phyloP scores from a whole-genome alignment of 306 rosid genomes.

The Sicyos edulis region DNA sequence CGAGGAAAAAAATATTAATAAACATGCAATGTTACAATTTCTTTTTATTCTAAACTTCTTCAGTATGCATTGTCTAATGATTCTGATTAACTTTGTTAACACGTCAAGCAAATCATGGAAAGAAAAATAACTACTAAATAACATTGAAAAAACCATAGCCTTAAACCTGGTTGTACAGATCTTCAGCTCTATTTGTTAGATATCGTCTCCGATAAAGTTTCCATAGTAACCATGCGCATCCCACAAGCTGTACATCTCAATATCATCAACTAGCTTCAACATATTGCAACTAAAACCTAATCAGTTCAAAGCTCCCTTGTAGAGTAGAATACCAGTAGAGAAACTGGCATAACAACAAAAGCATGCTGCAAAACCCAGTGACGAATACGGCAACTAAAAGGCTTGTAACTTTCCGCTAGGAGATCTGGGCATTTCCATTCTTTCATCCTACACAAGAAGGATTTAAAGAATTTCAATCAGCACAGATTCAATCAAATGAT shows the following conservation, averaged over 20 bases:
- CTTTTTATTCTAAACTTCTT: neutral
- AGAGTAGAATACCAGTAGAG: slow-evolving; percentile 54
- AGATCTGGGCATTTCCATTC: slow-evolving; percentile 76
- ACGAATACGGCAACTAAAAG: slow-evolving; percentile 47
- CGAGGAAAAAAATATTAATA: neutral
- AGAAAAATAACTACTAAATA: neutral
- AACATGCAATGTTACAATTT: neutral
- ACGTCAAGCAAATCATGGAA: neutral
- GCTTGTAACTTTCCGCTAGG: slow-evolving; percentile 56
- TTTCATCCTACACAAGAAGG: slow-evolving; percentile 43
- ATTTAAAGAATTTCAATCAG: slow-evolving; percentile 10
- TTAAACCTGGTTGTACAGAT: slow-evolving; percentile 68
- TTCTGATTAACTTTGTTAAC: too few species aligned
- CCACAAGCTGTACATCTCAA: slow-evolving; percentile 61
- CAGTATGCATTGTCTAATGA: too few species aligned
- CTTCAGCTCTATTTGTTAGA: slow-evolving; percentile 56
- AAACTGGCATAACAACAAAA: slow-evolving; percentile 41
- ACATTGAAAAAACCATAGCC: neutral
- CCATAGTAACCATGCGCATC: slow-evolving; percentile 42
- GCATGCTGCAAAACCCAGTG: slow-evolving; percentile 59
- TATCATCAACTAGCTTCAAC: slow-evolving; percentile 36
- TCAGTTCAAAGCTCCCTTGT: slow-evolving; percentile 29
- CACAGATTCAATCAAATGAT: neutral
- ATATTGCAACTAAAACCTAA: slow-evolving; percentile 27
- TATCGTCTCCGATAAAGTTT: slow-evolving; percentile 34